A percentile compares a stretch with the other conserved stretches of the same genome.
Conservation (phyloP, 805 yeast species). For the Grigorovia yakushimaensis region DNA sequence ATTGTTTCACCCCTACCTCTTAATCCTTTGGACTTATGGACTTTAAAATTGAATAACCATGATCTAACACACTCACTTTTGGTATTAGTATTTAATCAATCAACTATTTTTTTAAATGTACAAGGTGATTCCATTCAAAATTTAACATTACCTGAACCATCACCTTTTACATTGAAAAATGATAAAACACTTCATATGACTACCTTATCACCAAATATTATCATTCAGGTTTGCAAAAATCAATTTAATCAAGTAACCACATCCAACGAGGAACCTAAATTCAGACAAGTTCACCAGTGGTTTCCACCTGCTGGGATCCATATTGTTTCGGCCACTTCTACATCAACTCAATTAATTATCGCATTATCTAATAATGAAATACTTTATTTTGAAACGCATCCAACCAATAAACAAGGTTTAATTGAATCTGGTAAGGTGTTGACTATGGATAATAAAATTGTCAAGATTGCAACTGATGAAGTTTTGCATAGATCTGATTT, state of each 20-base stretch:
- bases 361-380: slow-evolving; percentile 66
- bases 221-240: slow-evolving; percentile 63
- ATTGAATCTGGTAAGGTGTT: slow-evolving; percentile 59
- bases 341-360: slow-evolving; percentile 57
- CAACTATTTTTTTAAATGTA: slow-evolving; percentile 18
- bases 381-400: slow-evolving; percentile 71
- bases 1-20: slow-evolving; percentile 73
- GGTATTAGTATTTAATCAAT: slow-evolving; percentile 15
- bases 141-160: slow-evolving; percentile 58
- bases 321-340: slow-evolving; percentile 50
- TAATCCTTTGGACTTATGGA: slow-evolving; percentile 51
- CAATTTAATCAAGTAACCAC: slow-evolving; percentile 54
- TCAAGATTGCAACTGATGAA: slow-evolving; percentile 42
- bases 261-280: slow-evolving; percentile 15
- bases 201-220: slow-evolving; percentile 51
- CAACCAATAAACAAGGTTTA: slow-evolving; percentile 24
- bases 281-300: slow-evolving; percentile 52
- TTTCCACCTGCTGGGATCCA: slow-evolving; percentile 68
- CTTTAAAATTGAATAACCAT: slow-evolving; percentile 38
- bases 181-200: slow-evolving; percentile 59
- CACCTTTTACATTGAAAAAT: slow-evolving; percentile 46
- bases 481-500: slow-evolving; percentile 35
- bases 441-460: slow-evolving; percentile 43
- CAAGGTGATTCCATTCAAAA: slow-evolving; percentile 53
- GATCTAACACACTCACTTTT: slow-evolving; percentile 19